These are phyloP conservation scores for Lagerstroemia speciosa DNA, from an alignment of 345 rosid genomes.

Conservation along the genomic window DNA sequence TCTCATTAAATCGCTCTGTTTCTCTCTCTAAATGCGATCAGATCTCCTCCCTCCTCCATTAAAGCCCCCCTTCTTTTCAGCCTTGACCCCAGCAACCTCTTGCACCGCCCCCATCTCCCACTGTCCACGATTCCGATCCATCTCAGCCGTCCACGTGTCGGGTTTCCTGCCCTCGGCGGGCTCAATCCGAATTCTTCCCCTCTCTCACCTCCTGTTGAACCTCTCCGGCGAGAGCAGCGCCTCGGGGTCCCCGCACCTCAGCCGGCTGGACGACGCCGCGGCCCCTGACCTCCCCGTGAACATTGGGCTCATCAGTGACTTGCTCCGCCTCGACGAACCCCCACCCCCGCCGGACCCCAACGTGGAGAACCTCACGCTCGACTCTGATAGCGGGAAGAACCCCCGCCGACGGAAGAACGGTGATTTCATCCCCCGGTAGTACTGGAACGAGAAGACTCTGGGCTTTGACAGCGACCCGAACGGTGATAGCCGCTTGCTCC, in stretches of 20 bases:
- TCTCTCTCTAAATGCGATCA: conserved; percentile 3
- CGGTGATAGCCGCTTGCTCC: conserved; percentile 85
- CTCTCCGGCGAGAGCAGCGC: conserved; percentile 93
- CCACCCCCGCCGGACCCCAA: conserved; percentile 34
- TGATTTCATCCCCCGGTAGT: conserved; percentile 60
- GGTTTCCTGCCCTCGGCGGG: background rate
- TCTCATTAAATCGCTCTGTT: background rate
- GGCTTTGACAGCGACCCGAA: conserved; percentile 63
- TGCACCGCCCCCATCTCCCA: conserved; percentile 11
- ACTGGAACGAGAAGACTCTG: conserved; percentile 67
- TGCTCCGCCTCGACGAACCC: conserved; percentile 49
- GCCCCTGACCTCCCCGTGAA: conserved; percentile 36
- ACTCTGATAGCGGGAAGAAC: conserved; percentile 66
- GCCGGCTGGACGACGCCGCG: conserved; percentile 69
- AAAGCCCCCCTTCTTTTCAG: background rate
- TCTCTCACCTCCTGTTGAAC: conserved; percentile 36
- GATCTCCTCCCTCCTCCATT: conserved; percentile 6
- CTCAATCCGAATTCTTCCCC: background rate
- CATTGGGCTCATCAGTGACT: conserved; percentile 84
- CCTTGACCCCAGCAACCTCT: background rate
- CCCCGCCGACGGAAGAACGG: conserved; percentile 59
- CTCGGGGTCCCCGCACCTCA: conserved; percentile 97
- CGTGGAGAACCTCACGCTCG: conserved; percentile 36
- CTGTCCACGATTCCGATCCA: conserved; percentile 17
- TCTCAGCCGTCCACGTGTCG: conserved; percentile 57